Base-by-base conservation (phyloP, 306 rosid species). In the Begonia peltatifolia region DNA sequence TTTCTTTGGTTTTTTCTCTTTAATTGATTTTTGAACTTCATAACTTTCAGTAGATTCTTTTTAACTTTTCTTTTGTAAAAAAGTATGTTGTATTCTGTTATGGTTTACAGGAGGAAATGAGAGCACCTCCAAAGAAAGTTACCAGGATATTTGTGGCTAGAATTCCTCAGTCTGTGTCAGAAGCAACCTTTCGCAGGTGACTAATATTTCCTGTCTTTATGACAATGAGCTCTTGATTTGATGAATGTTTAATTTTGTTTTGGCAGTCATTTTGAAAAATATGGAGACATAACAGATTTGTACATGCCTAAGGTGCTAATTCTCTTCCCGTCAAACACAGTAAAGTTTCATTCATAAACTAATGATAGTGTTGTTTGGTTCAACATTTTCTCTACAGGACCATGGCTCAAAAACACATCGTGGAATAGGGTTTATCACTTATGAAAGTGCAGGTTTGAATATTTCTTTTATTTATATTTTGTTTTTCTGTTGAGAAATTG, bases 361-460 rank as follows among this genome's bases (percentile, higher is more conserved):
- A 4, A 12, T 1, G n/a, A 12, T 11, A 44, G 6, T 44, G 4
- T 44, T 10, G 12, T 44, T 44, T 44, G 12, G 14, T 44, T 44
- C n/a, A 44, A 11, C 47, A 30, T 9, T 20, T 43, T 30, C 14
- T 44, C 47, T 60, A 56, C 83, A 92, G 99, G 99, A 83, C 60
- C 96, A 79, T 65, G 87, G 96, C 56, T 86, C 99, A 18, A 83
- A 79, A 75, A 56, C 54, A 23, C 99, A 92, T 58, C 94, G 99
- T 42, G 99, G 99, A 59, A 83, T 92, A 62, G 99, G 99, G 44
- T 92, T 92, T 63, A 83, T 92, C 63, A 92, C 99, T 30, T 92
- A 74, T 77, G 94, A 84, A 55, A 92, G 47, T 77, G 75, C 99
- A 81, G 99, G 99, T 92, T 59, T 49, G 81, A 30, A 30, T 30